Evolutionary conservation across 306 rosid genomes (phyloP), one percentile per base, ranked within the genome.

Genomic region (Elaeagnus macrophylla): DNA sequence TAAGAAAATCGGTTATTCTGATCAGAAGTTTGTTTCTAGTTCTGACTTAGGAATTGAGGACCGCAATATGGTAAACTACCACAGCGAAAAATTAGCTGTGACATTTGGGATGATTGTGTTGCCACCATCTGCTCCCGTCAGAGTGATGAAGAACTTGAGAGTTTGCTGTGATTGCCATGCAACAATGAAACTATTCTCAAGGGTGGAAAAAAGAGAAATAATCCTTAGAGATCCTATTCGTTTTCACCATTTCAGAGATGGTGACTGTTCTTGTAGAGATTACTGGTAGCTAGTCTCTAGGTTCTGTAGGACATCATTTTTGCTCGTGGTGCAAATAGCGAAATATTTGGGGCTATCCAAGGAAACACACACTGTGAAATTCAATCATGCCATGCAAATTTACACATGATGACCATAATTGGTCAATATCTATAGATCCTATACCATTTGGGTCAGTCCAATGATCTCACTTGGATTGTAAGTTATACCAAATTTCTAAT

Each of bases 61-160:
- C 53, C 54, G 42, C 11, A 25, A 12, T 39, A 14, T 47, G 51
- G 65, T 55, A 59, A 67, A 55, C 65, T 61, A 72, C 75, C 80
- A 81, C 54, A 78, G 88, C 57, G 88, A 81, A 66, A 78, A 78
- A 72, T 65, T 81, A 64, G 88, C 88, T 13, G 84, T 81, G 64
- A 54, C 78, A 60, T 78, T 75, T 54, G 88, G 88, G 52, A 58
- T 81, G 15, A 62, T 78, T 19, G 47, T 57, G 49, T 53, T 81
- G 57, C 77, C 84, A 45, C 43, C 35, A 67, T 81, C 76, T 56
- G 82, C 84, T 25, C 88, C 82, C 13, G 69, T 81, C 56, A 78
- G 74, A 62, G 82, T 81, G 69, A 78, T 81, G 84, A 81, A 81
- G 73, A 81, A 81, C 63, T 66, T 81, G 75, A 75, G 88, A 71